These are phyloP conservation scores for Claviceps fusiformis DNA, from an alignment of 2,329 filamentous ascomycete genomes.

Conservation along the genomic window DNA sequence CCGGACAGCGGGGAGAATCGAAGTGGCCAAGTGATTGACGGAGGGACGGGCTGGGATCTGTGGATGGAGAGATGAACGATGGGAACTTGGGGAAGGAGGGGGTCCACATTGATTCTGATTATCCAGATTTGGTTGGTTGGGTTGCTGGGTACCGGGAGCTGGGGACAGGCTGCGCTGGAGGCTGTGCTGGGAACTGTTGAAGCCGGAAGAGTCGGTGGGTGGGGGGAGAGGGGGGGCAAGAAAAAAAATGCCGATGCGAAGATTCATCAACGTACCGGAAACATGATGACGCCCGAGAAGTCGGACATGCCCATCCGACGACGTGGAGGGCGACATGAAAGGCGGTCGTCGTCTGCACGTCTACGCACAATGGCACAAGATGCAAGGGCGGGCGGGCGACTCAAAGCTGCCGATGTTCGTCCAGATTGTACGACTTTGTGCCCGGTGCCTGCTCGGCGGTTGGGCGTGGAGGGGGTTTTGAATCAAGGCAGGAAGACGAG, in stretches of 20 bases:
- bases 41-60: background rate
- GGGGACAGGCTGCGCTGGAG: background rate
- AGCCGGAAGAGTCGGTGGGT: constrained; percentile 6
- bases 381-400: too few relatives aligned
- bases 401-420: too few relatives aligned
- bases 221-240: too few relatives aligned
- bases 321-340: constrained; percentile 8
- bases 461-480: background rate
- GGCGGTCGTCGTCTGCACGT: background rate
- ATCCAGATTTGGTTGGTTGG: background rate
- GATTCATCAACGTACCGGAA: constrained; percentile 6
- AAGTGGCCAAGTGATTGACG: background rate
- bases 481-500: background rate
- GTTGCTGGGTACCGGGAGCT: background rate
- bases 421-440: too few relatives aligned
- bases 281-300: constrained; percentile 5
- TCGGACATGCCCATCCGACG: constrained; percentile 2
- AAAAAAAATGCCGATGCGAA: background rate
- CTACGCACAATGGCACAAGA: background rate
- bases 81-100: too few relatives aligned
- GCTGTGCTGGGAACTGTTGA: background rate
- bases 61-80: background rate
- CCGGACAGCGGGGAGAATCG: background rate
- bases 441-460: background rate
- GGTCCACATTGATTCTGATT: too few relatives aligned